These are phyloP conservation scores for Salix suchowensis DNA, from an alignment of 345 rosid genomes.

Conservation along the genomic window DNA sequence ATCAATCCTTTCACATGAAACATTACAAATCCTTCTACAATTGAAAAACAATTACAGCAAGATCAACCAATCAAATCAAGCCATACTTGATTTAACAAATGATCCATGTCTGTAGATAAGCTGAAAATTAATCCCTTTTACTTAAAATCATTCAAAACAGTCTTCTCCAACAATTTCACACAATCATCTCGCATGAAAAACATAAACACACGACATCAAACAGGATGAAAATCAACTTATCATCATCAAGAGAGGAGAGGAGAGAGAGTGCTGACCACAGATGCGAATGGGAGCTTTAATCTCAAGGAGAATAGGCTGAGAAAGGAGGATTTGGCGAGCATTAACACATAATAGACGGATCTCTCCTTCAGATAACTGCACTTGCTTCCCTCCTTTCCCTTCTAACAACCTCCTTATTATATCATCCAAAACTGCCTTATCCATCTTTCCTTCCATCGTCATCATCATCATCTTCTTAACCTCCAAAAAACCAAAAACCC, in stretches of 20 bases:
- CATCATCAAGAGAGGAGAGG: background rate
- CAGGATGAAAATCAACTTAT: background rate
- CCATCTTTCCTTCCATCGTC: slow-evolving; percentile 54
- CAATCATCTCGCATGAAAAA: background rate
- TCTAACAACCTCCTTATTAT: slow-evolving; percentile 84
- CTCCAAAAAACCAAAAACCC: slow-evolving; percentile 5
- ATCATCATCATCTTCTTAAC: slow-evolving; percentile 30
- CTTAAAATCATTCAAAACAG: background rate
- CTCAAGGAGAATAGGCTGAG: slow-evolving; percentile 81
- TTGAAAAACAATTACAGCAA: background rate
- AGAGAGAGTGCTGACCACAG: slow-evolving; percentile 56
- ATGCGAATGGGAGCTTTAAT: slow-evolving; percentile 79
- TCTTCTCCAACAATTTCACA: background rate
- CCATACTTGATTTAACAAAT: slow-evolving; percentile 8
- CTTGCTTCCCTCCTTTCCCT: slow-evolving; percentile 91
- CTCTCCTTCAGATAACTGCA: slow-evolving; percentile 92
- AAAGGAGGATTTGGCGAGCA: slow-evolving; percentile 88
- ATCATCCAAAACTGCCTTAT: slow-evolving; percentile 80
- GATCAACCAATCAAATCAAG: background rate
- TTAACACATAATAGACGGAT: slow-evolving; percentile 96
- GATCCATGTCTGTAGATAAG: background rate
- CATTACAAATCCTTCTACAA: background rate
- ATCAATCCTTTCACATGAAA: background rate
- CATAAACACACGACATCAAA: background rate
- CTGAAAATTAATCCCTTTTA: background rate